phyloP scores from a whole-genome alignment of 331 rosid species.

The Prunus yedoensis region DNA sequence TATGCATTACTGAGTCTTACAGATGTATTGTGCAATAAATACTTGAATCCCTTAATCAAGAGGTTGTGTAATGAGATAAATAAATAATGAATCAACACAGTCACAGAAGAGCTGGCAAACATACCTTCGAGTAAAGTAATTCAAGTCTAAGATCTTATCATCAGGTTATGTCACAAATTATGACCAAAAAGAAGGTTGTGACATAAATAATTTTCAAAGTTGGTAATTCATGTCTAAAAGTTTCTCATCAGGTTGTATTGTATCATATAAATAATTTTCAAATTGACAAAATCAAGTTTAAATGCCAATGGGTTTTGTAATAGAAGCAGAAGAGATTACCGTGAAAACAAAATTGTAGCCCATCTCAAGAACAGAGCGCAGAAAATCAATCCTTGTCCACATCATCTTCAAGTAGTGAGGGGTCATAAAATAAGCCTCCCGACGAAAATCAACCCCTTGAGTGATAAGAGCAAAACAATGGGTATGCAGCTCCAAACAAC shows the following conservation, averaged over 20 bases:
- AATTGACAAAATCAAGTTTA: background rate
- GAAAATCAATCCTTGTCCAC: slow-evolving; percentile 94
- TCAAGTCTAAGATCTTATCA: background rate
- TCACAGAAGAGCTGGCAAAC: background rate
- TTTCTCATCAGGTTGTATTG: background rate
- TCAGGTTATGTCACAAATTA: background rate
- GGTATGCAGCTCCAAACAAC: slow-evolving; percentile 68
- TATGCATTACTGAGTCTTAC: background rate
- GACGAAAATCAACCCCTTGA: slow-evolving; percentile 67
- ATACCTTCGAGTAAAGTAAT: background rate
- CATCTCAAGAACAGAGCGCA: slow-evolving; percentile 75
- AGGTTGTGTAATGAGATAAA: background rate
- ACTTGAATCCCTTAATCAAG: background rate
- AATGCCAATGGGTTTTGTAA: too few species aligned
- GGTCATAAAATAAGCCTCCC: slow-evolving; percentile 86
- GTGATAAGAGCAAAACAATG: slow-evolving; percentile 71
- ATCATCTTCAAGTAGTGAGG: slow-evolving; percentile 86
- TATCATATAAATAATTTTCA: background rate
- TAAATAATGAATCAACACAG: background rate
- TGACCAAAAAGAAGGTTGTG: too few species aligned
- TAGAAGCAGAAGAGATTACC: slow-evolving; percentile 35
- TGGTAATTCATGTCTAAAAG: background rate
- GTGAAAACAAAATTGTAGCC: slow-evolving; percentile 96
- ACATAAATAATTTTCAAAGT: too few species aligned
- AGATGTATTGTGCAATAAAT: background rate